Evolutionary conservation across 805 yeast genomes (phyloP).

Genomic region (Candida gorgasii): DNA sequence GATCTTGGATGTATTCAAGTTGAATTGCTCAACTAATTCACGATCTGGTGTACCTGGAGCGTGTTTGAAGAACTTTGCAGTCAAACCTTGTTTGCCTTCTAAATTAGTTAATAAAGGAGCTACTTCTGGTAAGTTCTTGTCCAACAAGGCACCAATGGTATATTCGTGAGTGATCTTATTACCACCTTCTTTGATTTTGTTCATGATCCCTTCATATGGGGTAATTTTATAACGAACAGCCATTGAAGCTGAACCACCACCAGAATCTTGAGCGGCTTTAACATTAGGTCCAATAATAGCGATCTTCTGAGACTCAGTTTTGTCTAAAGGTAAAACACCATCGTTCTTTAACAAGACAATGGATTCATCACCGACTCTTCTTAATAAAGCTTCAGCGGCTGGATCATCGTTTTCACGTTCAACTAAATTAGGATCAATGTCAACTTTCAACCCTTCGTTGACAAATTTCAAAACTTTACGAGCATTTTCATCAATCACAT

Average conservation of each 20-base stretch:
- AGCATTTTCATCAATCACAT: slow-evolving; percentile 49
- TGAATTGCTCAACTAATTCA: slow-evolving; percentile 17
- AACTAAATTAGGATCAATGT: slow-evolving; percentile 36
- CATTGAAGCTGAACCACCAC: slow-evolving; percentile 65
- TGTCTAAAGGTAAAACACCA: slow-evolving; percentile 46
- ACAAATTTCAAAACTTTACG: slow-evolving; percentile 49
- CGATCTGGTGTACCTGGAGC: slow-evolving; percentile 18
- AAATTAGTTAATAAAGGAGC: slow-evolving; percentile 20
- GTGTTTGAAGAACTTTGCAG: slow-evolving; percentile 20
- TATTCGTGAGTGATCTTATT: slow-evolving; percentile 24
- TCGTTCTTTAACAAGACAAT: slow-evolving; percentile 61
- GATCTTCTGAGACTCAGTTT: slow-evolving; percentile 23
- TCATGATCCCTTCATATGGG: slow-evolving; percentile 48
- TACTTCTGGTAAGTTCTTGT: slow-evolving; percentile 32
- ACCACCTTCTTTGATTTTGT: slow-evolving; percentile 27
- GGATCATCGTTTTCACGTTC: slow-evolving; percentile 45
- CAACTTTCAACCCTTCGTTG: slow-evolving; percentile 42
- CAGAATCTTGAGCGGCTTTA: slow-evolving; percentile 49
- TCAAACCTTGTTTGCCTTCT: slow-evolving; percentile 25
- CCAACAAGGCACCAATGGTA: slow-evolving; percentile 35
- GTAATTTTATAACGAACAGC: slow-evolving; percentile 48
- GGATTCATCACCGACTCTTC: slow-evolving; percentile 51
- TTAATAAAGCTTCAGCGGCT: slow-evolving; percentile 44
- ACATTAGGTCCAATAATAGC: slow-evolving; percentile 66
- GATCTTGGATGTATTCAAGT: slow-evolving; percentile 21